A percentile compares a stretch with the other conserved stretches of the same genome.
These are phyloP conservation scores for Chalciporus chontae DNA, from an alignment of 768 basidiomycete species.

Conservation along the genomic window DNA sequence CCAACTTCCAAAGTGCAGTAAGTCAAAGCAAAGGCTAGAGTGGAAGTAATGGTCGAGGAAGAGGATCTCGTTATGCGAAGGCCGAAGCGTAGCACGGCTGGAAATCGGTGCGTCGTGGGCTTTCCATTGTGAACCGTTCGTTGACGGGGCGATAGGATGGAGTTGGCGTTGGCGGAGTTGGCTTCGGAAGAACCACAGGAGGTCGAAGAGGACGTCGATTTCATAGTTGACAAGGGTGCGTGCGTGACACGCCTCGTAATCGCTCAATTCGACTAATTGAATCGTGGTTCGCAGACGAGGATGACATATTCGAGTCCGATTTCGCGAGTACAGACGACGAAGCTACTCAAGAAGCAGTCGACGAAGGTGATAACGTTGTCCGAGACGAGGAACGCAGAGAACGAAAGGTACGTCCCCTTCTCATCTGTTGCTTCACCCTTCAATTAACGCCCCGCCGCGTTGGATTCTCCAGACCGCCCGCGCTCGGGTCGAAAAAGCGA, in stretches of 20 bases:
- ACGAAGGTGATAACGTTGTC: constrained; percentile 53
- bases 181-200: constrained; percentile 50
- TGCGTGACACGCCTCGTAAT: neutral
- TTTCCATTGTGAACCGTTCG: neutral
- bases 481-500: constrained; percentile 55
- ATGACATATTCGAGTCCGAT: constrained; percentile 79
- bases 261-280: too few species aligned
- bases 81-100: constrained; percentile 69
- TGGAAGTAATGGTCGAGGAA: constrained; percentile 3
- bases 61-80: constrained; percentile 45
- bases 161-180: constrained; percentile 63
- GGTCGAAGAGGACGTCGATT: constrained; percentile 72
- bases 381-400: constrained; percentile 56
- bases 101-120: constrained; percentile 54
- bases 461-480: constrained; percentile 44
- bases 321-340: constrained; percentile 84
- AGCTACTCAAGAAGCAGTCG: constrained; percentile 47
- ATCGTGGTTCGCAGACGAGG: constrained; percentile 52
- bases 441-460: too few species aligned
- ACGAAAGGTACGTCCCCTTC: constrained; percentile 18
- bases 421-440: neutral
- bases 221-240: constrained; percentile 59
- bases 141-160: constrained; percentile 51
- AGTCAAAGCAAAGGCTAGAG: neutral
- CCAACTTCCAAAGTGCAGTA: neutral